Conservation (phyloP, 768 basidiomycete genomes). For the Boletus reticulatus region DNA sequence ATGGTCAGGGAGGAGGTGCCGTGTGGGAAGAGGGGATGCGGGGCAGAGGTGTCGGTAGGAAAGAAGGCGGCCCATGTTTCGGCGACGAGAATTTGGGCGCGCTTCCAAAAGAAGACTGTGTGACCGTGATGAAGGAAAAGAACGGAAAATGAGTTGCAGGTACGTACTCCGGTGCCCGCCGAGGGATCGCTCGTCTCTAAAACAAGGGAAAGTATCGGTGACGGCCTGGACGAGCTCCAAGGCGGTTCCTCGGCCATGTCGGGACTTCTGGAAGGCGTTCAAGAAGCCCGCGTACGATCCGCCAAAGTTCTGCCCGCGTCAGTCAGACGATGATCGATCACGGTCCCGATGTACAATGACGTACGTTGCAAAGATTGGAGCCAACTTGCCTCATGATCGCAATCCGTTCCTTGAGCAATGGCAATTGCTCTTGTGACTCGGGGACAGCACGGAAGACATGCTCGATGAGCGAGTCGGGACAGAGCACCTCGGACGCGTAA, state of each 20-base stretch:
- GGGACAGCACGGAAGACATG: constrained; percentile 64
- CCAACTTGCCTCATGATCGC: constrained; percentile 79
- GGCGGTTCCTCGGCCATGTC: constrained; percentile 59
- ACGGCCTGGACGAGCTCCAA: constrained; percentile 74
- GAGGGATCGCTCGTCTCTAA: constrained; percentile 65
- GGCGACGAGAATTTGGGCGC: constrained; percentile 87
- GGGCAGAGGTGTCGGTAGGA: constrained; percentile 42
- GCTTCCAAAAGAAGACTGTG: constrained; percentile 82
- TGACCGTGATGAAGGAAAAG: background rate
- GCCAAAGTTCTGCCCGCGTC: constrained; percentile 49
- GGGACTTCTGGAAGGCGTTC: constrained; percentile 52
- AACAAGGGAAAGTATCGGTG: constrained; percentile 67
- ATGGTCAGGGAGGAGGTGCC: constrained; percentile 74
- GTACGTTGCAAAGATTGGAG: constrained; percentile 62
- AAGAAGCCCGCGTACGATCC: constrained; percentile 73
- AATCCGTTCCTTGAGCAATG: constrained; percentile 70
- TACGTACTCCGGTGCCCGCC: constrained; percentile 57
- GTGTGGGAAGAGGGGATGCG: constrained; percentile 75
- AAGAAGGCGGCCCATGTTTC: constrained; percentile 94
- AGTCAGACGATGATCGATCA: constrained; percentile 8
- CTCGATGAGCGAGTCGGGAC: constrained; percentile 68
- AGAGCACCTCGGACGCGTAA: constrained; percentile 66
- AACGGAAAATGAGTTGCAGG: background rate
- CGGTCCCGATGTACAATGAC: constrained; percentile 23
- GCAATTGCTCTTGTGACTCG: constrained; percentile 60